These are phyloP conservation scores for Groenewaldozyma tartarivorans DNA, from an alignment of 805 yeast species.

Conservation along the genomic window DNA sequence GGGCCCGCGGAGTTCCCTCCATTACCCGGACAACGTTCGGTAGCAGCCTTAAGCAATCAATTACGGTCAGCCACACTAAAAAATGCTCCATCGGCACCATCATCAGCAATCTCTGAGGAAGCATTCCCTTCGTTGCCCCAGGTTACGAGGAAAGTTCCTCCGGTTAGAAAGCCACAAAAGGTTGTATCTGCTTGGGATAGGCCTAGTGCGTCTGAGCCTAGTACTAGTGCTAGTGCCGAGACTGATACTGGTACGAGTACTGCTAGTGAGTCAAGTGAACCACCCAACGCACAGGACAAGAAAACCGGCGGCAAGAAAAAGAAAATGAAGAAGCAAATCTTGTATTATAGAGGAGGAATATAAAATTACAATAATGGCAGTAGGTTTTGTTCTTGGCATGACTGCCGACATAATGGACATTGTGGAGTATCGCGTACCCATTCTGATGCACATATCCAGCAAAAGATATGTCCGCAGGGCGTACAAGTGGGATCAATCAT, in stretches of 20 bases:
- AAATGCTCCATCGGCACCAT: slow-evolving; percentile 1
- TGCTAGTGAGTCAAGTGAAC: neutral
- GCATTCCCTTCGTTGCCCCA: slow-evolving; percentile 41
- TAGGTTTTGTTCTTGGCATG: slow-evolving; percentile 50
- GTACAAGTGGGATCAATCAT: slow-evolving; percentile 82
- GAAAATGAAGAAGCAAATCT: slow-evolving; percentile 42
- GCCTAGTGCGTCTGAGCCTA: too few species aligned
- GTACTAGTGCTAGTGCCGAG: neutral
- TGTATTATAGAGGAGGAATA: slow-evolving; percentile 38
- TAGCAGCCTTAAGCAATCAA: slow-evolving; percentile 15
- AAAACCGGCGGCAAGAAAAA: slow-evolving; percentile 31
- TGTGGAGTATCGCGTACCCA: slow-evolving; percentile 86
- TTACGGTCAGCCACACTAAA: neutral
- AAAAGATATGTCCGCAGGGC: slow-evolving; percentile 84
- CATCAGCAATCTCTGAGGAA: slow-evolving; percentile 10
- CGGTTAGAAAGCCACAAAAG: slow-evolving; percentile 25
- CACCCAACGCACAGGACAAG: neutral
- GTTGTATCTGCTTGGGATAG: slow-evolving; percentile 13
- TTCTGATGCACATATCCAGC: slow-evolving; percentile 84
- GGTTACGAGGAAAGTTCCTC: slow-evolving; percentile 30
- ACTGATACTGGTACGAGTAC: slow-evolving; percentile 1
- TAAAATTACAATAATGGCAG: slow-evolving; percentile 38
- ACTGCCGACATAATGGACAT: slow-evolving; percentile 85
- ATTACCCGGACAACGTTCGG: slow-evolving; percentile 4
- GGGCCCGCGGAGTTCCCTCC: slow-evolving; percentile 12